Conservation (phyloP, 805 yeast genomes). For the Zygoascus bituminiphila region DNA sequence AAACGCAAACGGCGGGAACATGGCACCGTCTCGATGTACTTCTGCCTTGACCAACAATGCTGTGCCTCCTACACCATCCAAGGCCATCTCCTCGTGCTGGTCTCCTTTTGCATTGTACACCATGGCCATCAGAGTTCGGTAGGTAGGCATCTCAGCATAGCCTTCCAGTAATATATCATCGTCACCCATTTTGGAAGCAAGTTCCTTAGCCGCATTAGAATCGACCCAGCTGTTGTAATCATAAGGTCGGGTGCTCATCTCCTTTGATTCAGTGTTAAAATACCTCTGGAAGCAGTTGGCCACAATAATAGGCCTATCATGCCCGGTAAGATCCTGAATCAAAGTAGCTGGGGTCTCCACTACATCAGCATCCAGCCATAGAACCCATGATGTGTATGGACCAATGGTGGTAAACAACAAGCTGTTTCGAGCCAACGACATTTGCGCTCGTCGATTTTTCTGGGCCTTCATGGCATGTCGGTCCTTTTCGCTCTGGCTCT, state of each 20-base stretch:
- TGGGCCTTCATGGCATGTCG: constrained; percentile 84
- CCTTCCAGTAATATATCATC: constrained; percentile 96
- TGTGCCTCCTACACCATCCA: constrained; percentile 98
- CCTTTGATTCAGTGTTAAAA: constrained; percentile 49
- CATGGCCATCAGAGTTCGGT: constrained; percentile 90
- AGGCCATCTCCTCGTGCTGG: constrained; percentile 49
- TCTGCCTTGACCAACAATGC: constrained; percentile 93
- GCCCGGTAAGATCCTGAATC: constrained; percentile 78
- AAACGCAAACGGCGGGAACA: constrained; percentile 98
- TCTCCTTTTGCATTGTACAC: constrained; percentile 64
- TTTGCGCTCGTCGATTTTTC: constrained; percentile 77
- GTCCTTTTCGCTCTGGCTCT: constrained; percentile 72
- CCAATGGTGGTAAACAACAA: constrained; percentile 79
- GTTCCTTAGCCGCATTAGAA: constrained; percentile 62
- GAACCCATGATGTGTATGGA: constrained; percentile 87
- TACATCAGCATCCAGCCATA: constrained; percentile 95
- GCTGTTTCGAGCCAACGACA: constrained; percentile 94
- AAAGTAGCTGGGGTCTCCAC: constrained; percentile 78
- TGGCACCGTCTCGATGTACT: constrained; percentile 98
- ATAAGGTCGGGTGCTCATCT: constrained; percentile 67
- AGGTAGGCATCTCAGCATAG: constrained; percentile 86
- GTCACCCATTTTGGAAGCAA: constrained; percentile 65
- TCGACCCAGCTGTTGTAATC: constrained; percentile 89
- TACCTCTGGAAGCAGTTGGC: constrained; percentile 92
- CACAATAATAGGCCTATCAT: constrained; percentile 78